A percentile compares a stretch with the other conserved stretches of the same genome.
Conservation (phyloP, 2,329 filamentous ascomycete species). For the Colletotrichum shisoi region DNA sequence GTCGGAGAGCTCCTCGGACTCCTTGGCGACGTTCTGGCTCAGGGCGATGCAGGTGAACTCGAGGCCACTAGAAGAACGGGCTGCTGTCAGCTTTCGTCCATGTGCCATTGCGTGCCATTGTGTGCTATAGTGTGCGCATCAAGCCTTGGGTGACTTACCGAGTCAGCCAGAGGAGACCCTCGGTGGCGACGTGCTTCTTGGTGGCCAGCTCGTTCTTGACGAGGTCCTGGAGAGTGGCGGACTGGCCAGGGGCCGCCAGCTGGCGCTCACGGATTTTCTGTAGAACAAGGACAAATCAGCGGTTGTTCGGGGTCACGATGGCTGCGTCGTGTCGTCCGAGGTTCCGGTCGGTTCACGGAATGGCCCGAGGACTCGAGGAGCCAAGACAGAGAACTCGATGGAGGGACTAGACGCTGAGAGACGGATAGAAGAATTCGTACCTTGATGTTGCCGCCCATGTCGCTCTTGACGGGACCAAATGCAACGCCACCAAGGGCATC, state of each 20-base stretch:
- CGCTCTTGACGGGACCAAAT: slow-evolving; percentile 89
- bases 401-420: not conserved
- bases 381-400: slow-evolving; percentile 21
- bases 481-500: slow-evolving; percentile 74
- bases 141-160: slow-evolving; percentile 65
- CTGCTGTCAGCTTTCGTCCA: slow-evolving; percentile 11
- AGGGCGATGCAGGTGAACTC: slow-evolving; percentile 92
- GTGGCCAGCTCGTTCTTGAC: slow-evolving; percentile 86
- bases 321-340: too few relatives aligned
- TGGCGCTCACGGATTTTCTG: slow-evolving; percentile 91
- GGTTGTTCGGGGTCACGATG: not conserved
- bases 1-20: slow-evolving; percentile 76
- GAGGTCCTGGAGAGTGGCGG: slow-evolving; percentile 84
- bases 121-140: not conserved
- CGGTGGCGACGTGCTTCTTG: slow-evolving; percentile 87
- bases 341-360: too few relatives aligned
- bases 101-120: not conserved
- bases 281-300: not conserved
- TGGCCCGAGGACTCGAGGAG: not conserved
- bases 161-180: slow-evolving; percentile 89
- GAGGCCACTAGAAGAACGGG: slow-evolving; percentile 69
- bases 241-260: slow-evolving; percentile 77
- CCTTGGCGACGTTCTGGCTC: slow-evolving; percentile 74
- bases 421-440: slow-evolving; percentile 55
- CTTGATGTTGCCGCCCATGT: slow-evolving; percentile 92